A percentile compares a stretch with the other conserved stretches of the same genome.
Evolutionary conservation across 805 yeast genomes (phyloP).

Genomic region (Teunomyces aglyptinius): DNA sequence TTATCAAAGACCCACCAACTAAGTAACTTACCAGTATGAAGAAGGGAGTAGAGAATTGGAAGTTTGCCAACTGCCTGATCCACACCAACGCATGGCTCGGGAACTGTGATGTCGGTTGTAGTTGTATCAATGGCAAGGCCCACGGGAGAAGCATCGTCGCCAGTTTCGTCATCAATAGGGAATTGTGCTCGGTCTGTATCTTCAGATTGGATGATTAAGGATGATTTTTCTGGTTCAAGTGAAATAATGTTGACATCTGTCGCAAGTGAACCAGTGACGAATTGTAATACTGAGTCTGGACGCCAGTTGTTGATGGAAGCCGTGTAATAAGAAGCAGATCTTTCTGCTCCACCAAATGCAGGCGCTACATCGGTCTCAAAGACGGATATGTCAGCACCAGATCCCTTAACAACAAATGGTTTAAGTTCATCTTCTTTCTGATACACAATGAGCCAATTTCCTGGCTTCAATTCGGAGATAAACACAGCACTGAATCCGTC

Average conservation of each 20-base stretch:
- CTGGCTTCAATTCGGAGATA: not conserved
- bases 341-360: conserved; percentile 42
- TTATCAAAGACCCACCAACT: conserved; percentile 66
- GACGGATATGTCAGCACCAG: not conserved
- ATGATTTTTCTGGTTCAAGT: conserved; percentile 27
- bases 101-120: conserved; percentile 36
- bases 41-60: conserved; percentile 64
- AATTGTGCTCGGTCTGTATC: conserved; percentile 73
- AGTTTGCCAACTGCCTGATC: conserved; percentile 54
- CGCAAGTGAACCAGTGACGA: conserved; percentile 62
- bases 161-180: conserved; percentile 65
- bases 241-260: conserved; percentile 37
- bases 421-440: conserved; percentile 23
- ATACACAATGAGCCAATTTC: conserved; percentile 20
- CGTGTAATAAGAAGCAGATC: conserved; percentile 48
- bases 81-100: conserved; percentile 56
- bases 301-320: conserved; percentile 43
- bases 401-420: conserved; percentile 19
- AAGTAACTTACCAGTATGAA: conserved; percentile 59
- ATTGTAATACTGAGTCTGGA: conserved; percentile 19
- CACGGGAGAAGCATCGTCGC: conserved; percentile 66
- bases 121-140: conserved; percentile 67
- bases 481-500: not conserved
- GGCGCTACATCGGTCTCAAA: conserved; percentile 43
- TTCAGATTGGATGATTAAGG: conserved; percentile 31